phyloP scores from a whole-genome alignment of 2,329 filamentous ascomycete genomes.

The Magnaporthales sp. region DNA sequence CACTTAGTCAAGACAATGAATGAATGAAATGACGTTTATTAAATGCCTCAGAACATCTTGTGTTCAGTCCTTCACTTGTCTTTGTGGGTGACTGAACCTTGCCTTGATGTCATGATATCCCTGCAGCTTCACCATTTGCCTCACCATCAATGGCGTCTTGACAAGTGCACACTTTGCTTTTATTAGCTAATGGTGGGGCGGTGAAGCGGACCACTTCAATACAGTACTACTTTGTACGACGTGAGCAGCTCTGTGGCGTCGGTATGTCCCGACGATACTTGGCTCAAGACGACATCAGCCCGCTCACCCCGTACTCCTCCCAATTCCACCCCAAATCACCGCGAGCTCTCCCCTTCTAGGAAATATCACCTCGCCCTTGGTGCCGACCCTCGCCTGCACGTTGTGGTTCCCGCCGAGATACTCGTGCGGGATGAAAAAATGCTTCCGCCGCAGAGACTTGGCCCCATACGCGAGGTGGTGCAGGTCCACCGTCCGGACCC shows the following conservation, averaged over 20 bases:
- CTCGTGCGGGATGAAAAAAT: conserved; percentile 6
- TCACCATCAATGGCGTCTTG: too few species aligned
- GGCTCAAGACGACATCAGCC: too few species aligned
- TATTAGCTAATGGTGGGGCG: too few species aligned
- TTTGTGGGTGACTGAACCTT: not conserved
- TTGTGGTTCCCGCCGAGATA: conserved; percentile 5
- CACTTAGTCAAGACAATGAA: not conserved
- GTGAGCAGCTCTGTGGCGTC: too few species aligned
- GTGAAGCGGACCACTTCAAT: too few species aligned
- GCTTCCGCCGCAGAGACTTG: conserved; percentile 1
- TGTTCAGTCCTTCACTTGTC: not conserved
- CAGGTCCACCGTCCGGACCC: conserved; percentile 5
- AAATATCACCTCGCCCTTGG: conserved; percentile 2
- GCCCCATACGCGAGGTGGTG: conserved; percentile 1
- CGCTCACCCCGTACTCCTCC: not conserved
- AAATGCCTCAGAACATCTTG: not conserved
- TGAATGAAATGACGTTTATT: not conserved
- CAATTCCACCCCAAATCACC: not conserved
- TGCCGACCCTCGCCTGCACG: conserved; percentile 4
- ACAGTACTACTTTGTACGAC: too few species aligned
- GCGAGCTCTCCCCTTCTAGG: conserved; percentile 1
- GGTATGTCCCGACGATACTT: too few species aligned
- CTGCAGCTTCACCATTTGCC: too few species aligned
- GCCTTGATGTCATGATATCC: too few species aligned
- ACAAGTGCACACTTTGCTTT: too few species aligned